Base-by-base conservation (phyloP, 495 filamentous ascomycete species). In the Jackrogersella multiformis region DNA sequence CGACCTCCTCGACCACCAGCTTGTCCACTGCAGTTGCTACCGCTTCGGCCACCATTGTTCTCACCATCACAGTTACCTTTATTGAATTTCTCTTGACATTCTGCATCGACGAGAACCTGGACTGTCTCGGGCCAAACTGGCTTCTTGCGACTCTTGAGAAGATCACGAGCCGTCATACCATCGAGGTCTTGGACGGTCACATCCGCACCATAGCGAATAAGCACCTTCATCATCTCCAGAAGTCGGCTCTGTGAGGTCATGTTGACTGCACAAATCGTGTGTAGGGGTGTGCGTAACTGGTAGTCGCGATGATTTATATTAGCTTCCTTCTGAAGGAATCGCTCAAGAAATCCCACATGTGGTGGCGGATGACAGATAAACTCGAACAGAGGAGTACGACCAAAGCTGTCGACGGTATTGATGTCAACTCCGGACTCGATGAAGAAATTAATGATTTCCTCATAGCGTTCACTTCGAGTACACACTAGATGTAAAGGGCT, bases 241-340 rank as follows among this genome's bases (percentile, higher is more conserved):
- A 66, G 30, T 18, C 0, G 9, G 0, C 9, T 23, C 0, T 45
- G 21, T 2, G 21, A 35, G 0, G 5, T 5, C 0, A 0, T 1
- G 9, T 18, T 41, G 0, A 21, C 21, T 12, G 23, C 23, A 4
- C 61, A 64, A 15, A 46, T 13, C 0, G 28, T n/a, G 24, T 66
- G 63, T 9, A 66, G 48, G 16, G 45, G 49, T 0, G 64, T 68
- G 10, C 44, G 24, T 1, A 53, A 51, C 1, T 38, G 0, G 0
- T 36, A 2, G n/a, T 68, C 57, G 0, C 53, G 41, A 21, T 68
- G 64, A 26, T 62, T 30, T 4, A 56, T 15, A 10, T 57, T 23
- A 12, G 35, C 64, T 12, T 41, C 64, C 3, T 38, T 35, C n/a
- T 36, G 4, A 0, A 68, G 45, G 20, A 68, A 61, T 1, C 41